Base-by-base conservation (phyloP, 148 eudicot genomes). In the Vaccinium corymbosum region DNA sequence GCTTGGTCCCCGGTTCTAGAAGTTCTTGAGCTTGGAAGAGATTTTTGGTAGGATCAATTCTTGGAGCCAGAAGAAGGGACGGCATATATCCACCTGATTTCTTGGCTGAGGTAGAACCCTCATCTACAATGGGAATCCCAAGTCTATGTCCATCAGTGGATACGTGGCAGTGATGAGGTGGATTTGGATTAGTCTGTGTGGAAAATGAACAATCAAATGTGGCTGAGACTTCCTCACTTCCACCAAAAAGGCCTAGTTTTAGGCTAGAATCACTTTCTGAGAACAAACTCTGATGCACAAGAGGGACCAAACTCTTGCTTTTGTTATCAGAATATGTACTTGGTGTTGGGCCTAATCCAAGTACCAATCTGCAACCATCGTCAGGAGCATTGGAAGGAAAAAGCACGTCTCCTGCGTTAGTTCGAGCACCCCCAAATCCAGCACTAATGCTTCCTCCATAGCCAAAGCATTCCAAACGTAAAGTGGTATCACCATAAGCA, bases 81-180 rank as follows among this genome's bases (percentile, higher is more conserved):
- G 95, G 92, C 97, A 97, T 94, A 78, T 92, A 97, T 56, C 99
- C 99, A 64, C 98, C 98, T 16, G 98, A 94, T 85, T 87, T 93
- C 90, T 92, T 97, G 53, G 97, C 98, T 57, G 99, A 92, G 71
- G 98, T 93, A 29, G 99, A 97, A n/a, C 98, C 98, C 85, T 97
- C 98, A 78, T 97, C 99, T 16, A 86, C 87, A 61, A 92, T 81
- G 75, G 91, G 88, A 81, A 88, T 79, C 27, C 61, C 32, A 49
- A 51, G 66, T 62, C 64, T 86, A 55, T 83, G 68, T 48, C 82
- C 83, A 83, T 77, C 87, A 82, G 62, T 53, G 71, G 84, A 78
- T n/a, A 80, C 78, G 56, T 87, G 85, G 20, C 84, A 42, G 22
- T 71, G 85, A 59, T 72, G 82, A 86, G 86, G 80, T 51, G 83